Base-by-base conservation (phyloP, 129 eudicot genomes). In the Flaveria robusta region DNA sequence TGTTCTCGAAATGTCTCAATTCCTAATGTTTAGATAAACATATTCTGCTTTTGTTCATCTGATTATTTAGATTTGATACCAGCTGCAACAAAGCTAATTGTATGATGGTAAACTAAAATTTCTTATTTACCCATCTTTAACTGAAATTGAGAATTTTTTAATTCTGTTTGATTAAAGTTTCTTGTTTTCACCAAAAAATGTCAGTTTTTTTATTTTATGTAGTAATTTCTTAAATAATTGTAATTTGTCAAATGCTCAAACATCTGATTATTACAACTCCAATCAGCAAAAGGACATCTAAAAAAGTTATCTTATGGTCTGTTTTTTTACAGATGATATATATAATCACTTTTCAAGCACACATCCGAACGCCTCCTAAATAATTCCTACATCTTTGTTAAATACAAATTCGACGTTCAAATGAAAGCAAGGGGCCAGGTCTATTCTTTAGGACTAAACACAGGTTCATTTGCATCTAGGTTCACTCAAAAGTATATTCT, bases 401-500 rank as follows among this genome's bases (percentile, higher is more conserved):
- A 72, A 69, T 39, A 72, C 31, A 37, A 22, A 12, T 54, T 34
- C 11, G 34, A 31, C 14, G 3, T 71, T 52, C 18, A n/a, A 71
- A 71, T 73, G 55, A 56, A 37, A 13, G 39, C 41, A 24, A 59
- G 43, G 46, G 49, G 8, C 5, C 9, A 1, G 63, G 10, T 75
- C 22, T 50, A 11, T 19, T 47, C 23, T 49, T 64, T 52, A 31
- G 66, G 41, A 70, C 82, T 70, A 78, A 78, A 71, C 45, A 45
- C 7, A 52, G 19, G 64, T 49, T 49, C 13, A 39, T 63, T 16
- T 50, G 78, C 60, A 43, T 82, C 23, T 76, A 94, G 96, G 85
- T 94, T 94, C 85, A 87, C 97, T 6, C 97, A 91, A 64, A 89
- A 86, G 83, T 87, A 94, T 67, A 68, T 94, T 71, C 85, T 94